Conservation (phyloP, 2,329 filamentous ascomycete genomes). For the Fusarium udum region DNA sequence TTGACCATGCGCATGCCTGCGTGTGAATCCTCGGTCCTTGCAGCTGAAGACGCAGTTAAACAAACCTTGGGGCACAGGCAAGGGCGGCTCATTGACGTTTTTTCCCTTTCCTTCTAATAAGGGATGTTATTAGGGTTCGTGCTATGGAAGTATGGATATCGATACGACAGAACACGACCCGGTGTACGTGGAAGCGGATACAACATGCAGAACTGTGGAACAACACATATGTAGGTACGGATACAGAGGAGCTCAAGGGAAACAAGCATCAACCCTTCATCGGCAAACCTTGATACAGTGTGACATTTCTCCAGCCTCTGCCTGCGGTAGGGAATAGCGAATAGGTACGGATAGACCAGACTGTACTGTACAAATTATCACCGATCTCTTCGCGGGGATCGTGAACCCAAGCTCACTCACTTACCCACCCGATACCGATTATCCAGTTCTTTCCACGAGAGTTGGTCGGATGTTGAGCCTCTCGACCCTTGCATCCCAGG, state of each 20-base stretch:
- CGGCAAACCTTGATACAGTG: not conserved
- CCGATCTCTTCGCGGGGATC: conserved; percentile 17
- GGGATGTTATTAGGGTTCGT: conserved; percentile 9
- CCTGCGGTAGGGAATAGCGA: not conserved
- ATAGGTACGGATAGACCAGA: not conserved
- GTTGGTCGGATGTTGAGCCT: conserved; percentile 28
- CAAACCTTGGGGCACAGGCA: not conserved
- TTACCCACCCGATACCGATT: not conserved
- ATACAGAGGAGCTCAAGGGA: conserved; percentile 10
- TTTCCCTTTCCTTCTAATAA: not conserved
- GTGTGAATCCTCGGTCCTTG: conserved; percentile 37
- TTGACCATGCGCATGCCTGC: conserved; percentile 25
- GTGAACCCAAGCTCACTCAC: conserved; percentile 1
- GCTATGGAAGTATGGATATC: conserved; percentile 12
- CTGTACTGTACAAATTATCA: not conserved
- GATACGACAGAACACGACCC: conserved; percentile 20
- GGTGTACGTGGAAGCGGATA: conserved; percentile 15
- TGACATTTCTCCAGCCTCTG: not conserved
- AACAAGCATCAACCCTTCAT: conserved; percentile 2
- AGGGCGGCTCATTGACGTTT: conserved; percentile 1
- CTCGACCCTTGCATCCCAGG: conserved; percentile 13
- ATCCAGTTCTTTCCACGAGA: not conserved
- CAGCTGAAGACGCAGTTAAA: conserved; percentile 14
- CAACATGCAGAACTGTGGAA: conserved; percentile 3
- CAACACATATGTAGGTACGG: not conserved